Evolutionary conservation across 768 basidiomycete species (phyloP), one percentile per base, ranked within the genome.

Genomic region (Tephrocybe sp.): DNA sequence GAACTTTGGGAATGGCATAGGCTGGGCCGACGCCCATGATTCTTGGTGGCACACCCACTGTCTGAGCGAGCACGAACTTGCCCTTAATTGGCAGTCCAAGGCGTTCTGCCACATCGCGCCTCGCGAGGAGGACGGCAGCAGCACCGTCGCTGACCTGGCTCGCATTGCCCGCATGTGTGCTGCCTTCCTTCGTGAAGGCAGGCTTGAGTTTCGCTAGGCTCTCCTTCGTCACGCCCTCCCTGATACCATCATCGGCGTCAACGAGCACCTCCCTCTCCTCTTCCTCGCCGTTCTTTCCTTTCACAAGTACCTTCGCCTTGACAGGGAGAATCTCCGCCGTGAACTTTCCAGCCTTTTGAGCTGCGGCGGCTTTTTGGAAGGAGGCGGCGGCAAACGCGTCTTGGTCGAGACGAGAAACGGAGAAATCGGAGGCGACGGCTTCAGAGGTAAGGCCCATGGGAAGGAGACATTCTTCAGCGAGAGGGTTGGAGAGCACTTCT

Each of bases 361-460:
- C 92, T 9, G 76, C 77, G 12, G 85, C 83, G 7, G 93, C 93
- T 65, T 90, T 90, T 61, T 85, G 84, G 81, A 91, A 93, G 0
- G 91, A 93, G 38, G 74, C 68, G 12, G 91, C 91, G 5, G 93
- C 85, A 61, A 95, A 94, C 50, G 76, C 79, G 73, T 96, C 94
- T 70, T 95, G 91, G n/a, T 67, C 70, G 42, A 76, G 74, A 47
- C 94, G 87, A 24, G 86, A 74, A 65, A 96, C 82, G 53, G 75
- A 73, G 68, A 79, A 95, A 49, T 92, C 84, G 43, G 75, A 66
- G 11, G 93, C 90, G 57, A 94, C 91, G 65, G 93, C 93, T 74
- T 95, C 93, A n/a, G 89, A 92, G 17, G 94, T 94, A 73, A 94
- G 85, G 30, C 93, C 94, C 90, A 93, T 93, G 38, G 91, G 91